phyloP scores from a whole-genome alignment of 306 rosid species.

The Pterocarpus macrocarpus region DNA sequence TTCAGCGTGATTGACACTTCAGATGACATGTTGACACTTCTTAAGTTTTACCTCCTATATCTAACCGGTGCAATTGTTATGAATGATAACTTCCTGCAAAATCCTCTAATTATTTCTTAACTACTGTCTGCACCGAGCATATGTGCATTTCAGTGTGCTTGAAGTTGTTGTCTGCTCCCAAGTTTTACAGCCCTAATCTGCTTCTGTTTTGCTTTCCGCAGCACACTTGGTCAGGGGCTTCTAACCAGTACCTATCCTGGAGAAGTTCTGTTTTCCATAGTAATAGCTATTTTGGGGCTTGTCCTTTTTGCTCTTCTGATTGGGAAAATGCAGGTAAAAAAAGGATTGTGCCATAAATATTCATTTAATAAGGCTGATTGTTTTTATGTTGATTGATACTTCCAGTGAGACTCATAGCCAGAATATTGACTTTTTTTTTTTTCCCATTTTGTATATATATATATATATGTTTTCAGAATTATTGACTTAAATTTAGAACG shows the following conservation, averaged over 20 bases:
- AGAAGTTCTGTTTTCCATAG: slow-evolving; percentile 84
- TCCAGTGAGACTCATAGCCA: no score
- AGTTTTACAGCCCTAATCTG: slow-evolving; percentile 27
- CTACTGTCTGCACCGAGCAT: slow-evolving; percentile 1
- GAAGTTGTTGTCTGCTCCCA: neutral
- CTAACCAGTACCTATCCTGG: slow-evolving; percentile 78
- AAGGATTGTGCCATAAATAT: neutral
- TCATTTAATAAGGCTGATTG: slow-evolving; percentile 21
- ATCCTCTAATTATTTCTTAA: neutral
- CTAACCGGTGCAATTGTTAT: no score
- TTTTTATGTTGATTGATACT: slow-evolving; percentile 22
- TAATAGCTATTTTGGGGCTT: slow-evolving; percentile 77
- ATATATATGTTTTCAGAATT: neutral
- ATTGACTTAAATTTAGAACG: no score
- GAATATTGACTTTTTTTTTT: no score
- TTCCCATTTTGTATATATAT: neutral
- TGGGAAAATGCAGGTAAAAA: slow-evolving; percentile 90
- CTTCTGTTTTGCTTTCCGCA: slow-evolving; percentile 55
- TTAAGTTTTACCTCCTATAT: no score
- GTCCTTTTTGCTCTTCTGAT: slow-evolving; percentile 85
- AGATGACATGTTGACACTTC: slow-evolving; percentile 10
- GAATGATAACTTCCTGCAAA: neutral
- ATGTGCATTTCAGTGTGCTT: neutral
- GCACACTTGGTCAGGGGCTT: slow-evolving; percentile 98
- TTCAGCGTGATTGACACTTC: neutral